Conservation (phyloP, 495 filamentous ascomycete genomes). For the Penicillium roqueforti region DNA sequence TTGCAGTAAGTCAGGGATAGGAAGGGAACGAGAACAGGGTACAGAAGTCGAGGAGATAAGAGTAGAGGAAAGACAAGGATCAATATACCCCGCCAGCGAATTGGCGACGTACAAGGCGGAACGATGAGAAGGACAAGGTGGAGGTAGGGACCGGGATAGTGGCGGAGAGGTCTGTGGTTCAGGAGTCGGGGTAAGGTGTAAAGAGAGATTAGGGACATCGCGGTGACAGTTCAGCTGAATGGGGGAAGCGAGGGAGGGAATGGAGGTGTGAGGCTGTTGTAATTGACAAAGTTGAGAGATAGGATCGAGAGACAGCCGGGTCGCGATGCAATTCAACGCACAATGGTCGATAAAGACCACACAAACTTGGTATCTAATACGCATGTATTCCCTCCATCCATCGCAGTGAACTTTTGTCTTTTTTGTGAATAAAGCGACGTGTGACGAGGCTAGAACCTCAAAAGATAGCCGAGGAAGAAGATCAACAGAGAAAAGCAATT, state of each 20-base stretch:
- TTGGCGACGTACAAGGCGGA: constrained; percentile 1
- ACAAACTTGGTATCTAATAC: constrained; percentile 29
- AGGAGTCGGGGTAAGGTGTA: constrained; percentile 7
- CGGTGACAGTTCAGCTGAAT: constrained; percentile 8
- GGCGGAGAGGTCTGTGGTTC: not conserved
- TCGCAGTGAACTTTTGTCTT: constrained; percentile 29
- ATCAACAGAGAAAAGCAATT: constrained; percentile 36
- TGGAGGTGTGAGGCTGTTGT: constrained; percentile 13
- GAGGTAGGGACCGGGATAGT: constrained; percentile 1
- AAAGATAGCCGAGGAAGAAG: constrained; percentile 46
- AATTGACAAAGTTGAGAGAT: constrained; percentile 4
- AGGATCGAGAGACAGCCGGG: constrained; percentile 3
- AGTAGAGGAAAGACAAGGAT: constrained; percentile 13
- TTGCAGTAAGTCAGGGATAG: constrained; percentile 2
- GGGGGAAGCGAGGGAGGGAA: constrained; percentile 10
- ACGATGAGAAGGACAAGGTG: constrained; percentile 3
- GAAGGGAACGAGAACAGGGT: not conserved
- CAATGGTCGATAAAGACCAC: constrained; percentile 16
- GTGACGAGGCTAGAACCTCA: constrained; percentile 38
- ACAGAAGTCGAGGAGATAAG: constrained; percentile 11
- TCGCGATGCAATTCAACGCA: constrained; percentile 24
- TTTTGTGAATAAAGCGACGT: constrained; percentile 50
- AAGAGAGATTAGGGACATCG: constrained; percentile 5
- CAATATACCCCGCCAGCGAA: constrained; percentile 1
- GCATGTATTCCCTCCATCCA: constrained; percentile 24